Evolutionary conservation across 306 rosid genomes (phyloP), one percentile per base, ranked within the genome.

Genomic region (Betula pendula): DNA sequence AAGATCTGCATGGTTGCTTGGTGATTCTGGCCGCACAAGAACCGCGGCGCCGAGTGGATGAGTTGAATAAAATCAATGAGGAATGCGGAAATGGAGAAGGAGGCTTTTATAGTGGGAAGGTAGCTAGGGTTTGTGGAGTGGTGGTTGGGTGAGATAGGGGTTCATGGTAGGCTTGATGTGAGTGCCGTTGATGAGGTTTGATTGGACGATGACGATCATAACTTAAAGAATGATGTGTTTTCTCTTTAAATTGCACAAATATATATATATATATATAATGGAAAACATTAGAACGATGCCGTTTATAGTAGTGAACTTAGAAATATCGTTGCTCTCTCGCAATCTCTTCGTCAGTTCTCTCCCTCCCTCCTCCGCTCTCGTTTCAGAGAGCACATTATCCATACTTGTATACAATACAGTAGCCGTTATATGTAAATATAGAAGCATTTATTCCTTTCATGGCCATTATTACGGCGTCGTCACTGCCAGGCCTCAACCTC

Each of bases 1-100:
- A 93, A 93, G 86, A 93, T 93, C 92, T 93, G 98, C 96, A 91
- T 93, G 51, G 50, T 51, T 69, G 83, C 66, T 6, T 6, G 60
- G 19, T 24, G 45, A 3, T 35, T 10, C n/a, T 14, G 59, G 29
- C 20, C 44, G 63, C 75, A 3, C 5, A 2, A 48, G 47, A 68
- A 68, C 59, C 71, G 82, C 59, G 35, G 45, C 6, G 71, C 31
- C 40, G 11, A 9, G 40, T 3, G 55, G 35, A 40, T 40, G 8
- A 35, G 14, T n/a, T n/a, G n/a, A n/a, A n/a, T n/a, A n/a, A n/a
- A n/a, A n/a, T n/a, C n/a, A n/a, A 47, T 10, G 15, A 35, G 7
- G 12, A 11, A 38, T 17, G 19, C 5, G 8, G 19, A 31, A 29
- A 5, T 3, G 49, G 12, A 3, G 6, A 10, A 56, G 24, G 44